Evolutionary conservation across 306 rosid genomes (phyloP), one percentile per base, ranked within the genome.

Genomic region (Pterocarpus santalinus): DNA sequence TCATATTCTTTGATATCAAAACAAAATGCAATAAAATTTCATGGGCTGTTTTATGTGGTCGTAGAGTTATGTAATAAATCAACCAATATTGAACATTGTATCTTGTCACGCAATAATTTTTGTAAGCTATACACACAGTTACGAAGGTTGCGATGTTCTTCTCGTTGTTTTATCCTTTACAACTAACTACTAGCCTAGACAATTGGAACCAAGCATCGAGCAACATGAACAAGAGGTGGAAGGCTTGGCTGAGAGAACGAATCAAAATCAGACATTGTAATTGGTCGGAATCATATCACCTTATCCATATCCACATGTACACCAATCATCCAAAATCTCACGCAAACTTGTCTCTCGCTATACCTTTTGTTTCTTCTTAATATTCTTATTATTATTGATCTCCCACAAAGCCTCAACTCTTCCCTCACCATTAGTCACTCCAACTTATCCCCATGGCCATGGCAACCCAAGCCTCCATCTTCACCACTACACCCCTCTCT

Each of bases 401-500:
- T 33, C 36, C 16, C 60, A 56, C 81, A 77, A 52, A 36, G 3
- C 55, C 53, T 22, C 28, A 12, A 17, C 69, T 58, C 76, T 38
- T 68, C 16, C 57, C 16, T 39, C n/a, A n/a, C 16, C 1, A 30
- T 11, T n/a, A 8, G 4, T n/a, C 70, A 32, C 5, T 12, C n/a
- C 7, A 7, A 35, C 66, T 32, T 13, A 38, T 1, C 11, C 49
- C 12, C 63, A 51, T 93, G 92, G 96, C 98, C 69, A 92, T 92
- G 95, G 88, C 99, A 55, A 79, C 99, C 51, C 98, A 91, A 84
- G 94, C 96, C 64, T 90, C 96, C 69, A 96, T 93, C 88, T 88
- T 93, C 82, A 91, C 90, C 60, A 92, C 95, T 22, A 22, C 28
- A 57, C 49, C 90, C 32, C 72, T 92, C 84, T 81, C 91, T 0